These are phyloP conservation scores for Ceratocystis variospora DNA, from an alignment of 2,329 filamentous ascomycete genomes.

Conservation along the genomic window DNA sequence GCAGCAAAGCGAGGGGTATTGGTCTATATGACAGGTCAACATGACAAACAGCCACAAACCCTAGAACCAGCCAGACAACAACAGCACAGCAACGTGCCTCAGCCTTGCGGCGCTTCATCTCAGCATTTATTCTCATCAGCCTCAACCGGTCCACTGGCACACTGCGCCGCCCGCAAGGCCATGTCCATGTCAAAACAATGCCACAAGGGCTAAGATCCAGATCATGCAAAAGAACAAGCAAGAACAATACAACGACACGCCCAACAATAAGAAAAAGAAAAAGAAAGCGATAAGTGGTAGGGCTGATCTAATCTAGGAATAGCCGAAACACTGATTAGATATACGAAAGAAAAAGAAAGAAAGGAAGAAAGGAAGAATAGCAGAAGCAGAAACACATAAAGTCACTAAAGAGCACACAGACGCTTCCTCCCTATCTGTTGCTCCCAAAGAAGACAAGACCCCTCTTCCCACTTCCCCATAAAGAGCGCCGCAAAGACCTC, in stretches of 20 bases:
- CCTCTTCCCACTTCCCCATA: not conserved
- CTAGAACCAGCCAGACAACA: not conserved
- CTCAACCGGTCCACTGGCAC: not conserved
- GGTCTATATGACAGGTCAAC: not conserved
- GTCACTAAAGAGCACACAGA: not conserved
- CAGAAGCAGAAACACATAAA: not conserved
- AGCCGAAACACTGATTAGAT: not conserved
- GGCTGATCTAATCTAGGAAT: conserved; percentile 4
- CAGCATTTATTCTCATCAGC: not conserved
- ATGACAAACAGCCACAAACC: not conserved
- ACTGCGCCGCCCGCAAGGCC: not conserved
- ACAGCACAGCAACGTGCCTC: not conserved
- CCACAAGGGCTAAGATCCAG: not conserved
- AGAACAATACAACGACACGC: not conserved
- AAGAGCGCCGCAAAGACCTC: not conserved
- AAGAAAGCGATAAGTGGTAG: not conserved
- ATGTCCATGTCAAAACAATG: not conserved
- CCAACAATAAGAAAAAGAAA: not conserved
- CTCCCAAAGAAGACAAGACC: not conserved
- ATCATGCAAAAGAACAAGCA: not conserved
- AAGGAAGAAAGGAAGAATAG: not conserved
- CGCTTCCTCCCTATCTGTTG: not conserved
- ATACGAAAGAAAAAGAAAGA: not conserved
- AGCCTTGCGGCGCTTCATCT: not conserved
- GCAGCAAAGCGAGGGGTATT: not conserved